phyloP scores from a whole-genome alignment of 805 yeast species.

The Saccharomyces mikatae region DNA sequence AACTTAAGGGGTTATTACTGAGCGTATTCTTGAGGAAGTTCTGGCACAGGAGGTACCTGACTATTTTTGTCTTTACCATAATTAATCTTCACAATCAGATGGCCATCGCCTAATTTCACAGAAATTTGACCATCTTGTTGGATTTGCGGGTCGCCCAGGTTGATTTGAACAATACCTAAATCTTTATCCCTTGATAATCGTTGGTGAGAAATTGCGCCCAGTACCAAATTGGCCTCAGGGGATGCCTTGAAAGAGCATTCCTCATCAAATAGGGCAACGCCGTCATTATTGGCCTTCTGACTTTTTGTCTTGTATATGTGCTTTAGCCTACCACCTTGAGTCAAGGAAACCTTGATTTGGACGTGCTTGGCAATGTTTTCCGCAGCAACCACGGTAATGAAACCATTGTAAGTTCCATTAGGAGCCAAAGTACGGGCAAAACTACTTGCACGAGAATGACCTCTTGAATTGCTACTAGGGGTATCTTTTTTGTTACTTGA shows the following conservation, averaged over 20 bases:
- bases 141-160: slow-evolving; percentile 38
- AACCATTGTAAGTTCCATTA: slow-evolving; percentile 38
- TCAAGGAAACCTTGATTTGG: slow-evolving; percentile 49
- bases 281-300: slow-evolving; percentile 41
- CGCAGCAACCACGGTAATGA: slow-evolving; percentile 44
- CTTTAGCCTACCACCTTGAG: slow-evolving; percentile 39
- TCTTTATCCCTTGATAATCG: slow-evolving; percentile 63
- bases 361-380: slow-evolving; percentile 34
- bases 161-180: slow-evolving; percentile 50
- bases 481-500: slow-evolving; percentile 1
- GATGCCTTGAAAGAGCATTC: slow-evolving; percentile 59
- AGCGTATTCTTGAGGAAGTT: slow-evolving; percentile 9
- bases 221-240: slow-evolving; percentile 48
- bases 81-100: slow-evolving; percentile 21
- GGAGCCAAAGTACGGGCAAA: slow-evolving; percentile 28
- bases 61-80: slow-evolving; percentile 12
- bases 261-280: slow-evolving; percentile 51
- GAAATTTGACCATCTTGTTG: slow-evolving; percentile 26
- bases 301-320: slow-evolving; percentile 60
- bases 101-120: slow-evolving; percentile 25
- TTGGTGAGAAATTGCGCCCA: slow-evolving; percentile 60
- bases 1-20: not conserved
- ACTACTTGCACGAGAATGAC: slow-evolving; percentile 14
- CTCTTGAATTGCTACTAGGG: not conserved
- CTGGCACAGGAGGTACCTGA: slow-evolving; percentile 8